phyloP scores from a whole-genome alignment of 768 basidiomycete species.

The Calocybe cyanea region DNA sequence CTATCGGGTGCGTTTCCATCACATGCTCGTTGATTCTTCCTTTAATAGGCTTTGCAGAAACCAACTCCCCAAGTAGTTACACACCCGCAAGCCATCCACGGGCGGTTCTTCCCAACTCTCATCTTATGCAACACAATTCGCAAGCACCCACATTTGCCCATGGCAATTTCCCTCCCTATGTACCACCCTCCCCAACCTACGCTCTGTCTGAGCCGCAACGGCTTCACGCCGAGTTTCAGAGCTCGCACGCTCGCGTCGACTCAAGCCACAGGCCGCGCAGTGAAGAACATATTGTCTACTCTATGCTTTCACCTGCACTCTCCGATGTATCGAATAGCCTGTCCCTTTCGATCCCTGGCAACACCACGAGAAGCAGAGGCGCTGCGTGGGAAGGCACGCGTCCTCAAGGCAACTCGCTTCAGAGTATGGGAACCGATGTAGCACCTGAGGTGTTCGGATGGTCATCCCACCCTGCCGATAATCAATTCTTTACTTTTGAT shows the following conservation, averaged over 20 bases:
- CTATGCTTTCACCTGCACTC: slow-evolving; percentile 10
- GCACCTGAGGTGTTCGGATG: slow-evolving; percentile 21
- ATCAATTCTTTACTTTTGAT: slow-evolving; percentile 25
- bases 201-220: slow-evolving; percentile 3
- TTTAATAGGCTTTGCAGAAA: not conserved
- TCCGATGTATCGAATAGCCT: slow-evolving; percentile 7
- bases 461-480: slow-evolving; percentile 15
- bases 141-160: slow-evolving; percentile 2
- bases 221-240: slow-evolving; percentile 7
- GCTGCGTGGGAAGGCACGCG: slow-evolving; percentile 10
- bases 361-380: slow-evolving; percentile 6
- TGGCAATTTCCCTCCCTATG: slow-evolving; percentile 6
- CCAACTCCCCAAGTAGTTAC: slow-evolving; percentile 1
- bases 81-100: slow-evolving; percentile 8
- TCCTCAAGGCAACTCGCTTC: slow-evolving; percentile 7
- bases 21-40: not conserved
- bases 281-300: slow-evolving; percentile 11
- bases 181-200: slow-evolving; percentile 8
- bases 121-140: not conserved
- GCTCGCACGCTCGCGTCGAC: slow-evolving; percentile 7
- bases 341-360: not conserved
- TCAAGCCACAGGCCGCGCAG: slow-evolving; percentile 5
- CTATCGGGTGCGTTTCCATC: slow-evolving; percentile 8
- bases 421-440: slow-evolving; percentile 7
- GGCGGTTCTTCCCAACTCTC: not conserved